A percentile compares a stretch with the other conserved stretches of the same genome.
Evolutionary conservation across 371 early-diverging fungal genomes (phyloP).

Genomic region (Batkoa obscura): DNA sequence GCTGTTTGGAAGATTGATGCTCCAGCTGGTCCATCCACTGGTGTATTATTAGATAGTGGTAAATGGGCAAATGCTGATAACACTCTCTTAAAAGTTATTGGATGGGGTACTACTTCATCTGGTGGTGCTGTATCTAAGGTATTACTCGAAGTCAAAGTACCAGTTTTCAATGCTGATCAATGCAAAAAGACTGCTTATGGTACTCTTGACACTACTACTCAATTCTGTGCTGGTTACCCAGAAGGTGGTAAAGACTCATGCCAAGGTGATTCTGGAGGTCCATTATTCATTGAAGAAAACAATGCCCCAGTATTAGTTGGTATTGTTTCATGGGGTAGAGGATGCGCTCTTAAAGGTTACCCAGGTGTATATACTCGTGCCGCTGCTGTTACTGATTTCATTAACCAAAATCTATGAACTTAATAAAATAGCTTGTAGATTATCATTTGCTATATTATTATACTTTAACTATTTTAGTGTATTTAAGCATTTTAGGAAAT

Average conservation of each 20-base stretch:
- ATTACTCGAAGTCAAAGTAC: slow-evolving; percentile 3
- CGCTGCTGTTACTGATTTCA: too few relatives aligned
- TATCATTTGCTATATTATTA: too few relatives aligned
- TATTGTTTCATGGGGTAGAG: neutral
- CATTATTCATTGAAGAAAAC: neutral
- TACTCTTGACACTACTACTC: too few relatives aligned
- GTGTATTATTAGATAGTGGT: neutral
- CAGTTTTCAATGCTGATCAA: neutral
- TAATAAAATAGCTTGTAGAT: too few relatives aligned
- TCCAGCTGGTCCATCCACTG: neutral
- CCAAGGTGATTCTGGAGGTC: slow-evolving; percentile 6
- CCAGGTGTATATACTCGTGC: slow-evolving; percentile 1
- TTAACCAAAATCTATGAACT: too few relatives aligned
- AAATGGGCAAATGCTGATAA: too few relatives aligned
- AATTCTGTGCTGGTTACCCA: slow-evolving; percentile 5
- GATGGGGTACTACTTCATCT: slow-evolving; percentile 4
- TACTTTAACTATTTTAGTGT: too few relatives aligned
- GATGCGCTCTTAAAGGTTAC: neutral
- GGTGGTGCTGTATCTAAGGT: neutral
- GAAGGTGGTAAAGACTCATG: slow-evolving; percentile 3
- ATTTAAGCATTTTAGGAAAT: too few relatives aligned
- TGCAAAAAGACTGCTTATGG: too few relatives aligned
- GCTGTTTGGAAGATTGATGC: neutral
- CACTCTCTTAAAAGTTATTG: neutral
- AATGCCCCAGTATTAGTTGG: neutral